Base-by-base conservation (phyloP, 257 asterid genomes). In the Henckelia pumila region DNA sequence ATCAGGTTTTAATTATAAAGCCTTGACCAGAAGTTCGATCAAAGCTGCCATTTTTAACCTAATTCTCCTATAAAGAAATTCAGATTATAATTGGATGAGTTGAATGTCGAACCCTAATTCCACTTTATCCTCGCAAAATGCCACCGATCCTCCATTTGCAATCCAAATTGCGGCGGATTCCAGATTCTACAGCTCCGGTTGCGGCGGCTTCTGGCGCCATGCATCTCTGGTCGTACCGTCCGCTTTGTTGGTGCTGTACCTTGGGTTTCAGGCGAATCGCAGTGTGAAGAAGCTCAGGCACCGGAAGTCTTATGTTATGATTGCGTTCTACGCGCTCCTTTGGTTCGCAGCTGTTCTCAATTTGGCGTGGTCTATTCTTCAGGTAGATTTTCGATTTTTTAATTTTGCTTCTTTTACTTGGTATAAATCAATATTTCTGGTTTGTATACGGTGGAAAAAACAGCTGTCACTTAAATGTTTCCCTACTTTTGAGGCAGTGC, bases 331-430 rank as follows among this genome's bases (percentile, higher is more conserved):
- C 69, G 89, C 77, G 21, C 88, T 93, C 53, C 80, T 93, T 6
- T 93, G 97, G 97, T 16, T 79, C 40, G 77, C 98, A 21, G 85
- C 95, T 71, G 78, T 93, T 64, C 81, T 90, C 53, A 88, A 88
- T 74, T 80, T 90, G 52, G 85, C 87, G 7, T 93, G 96, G 98
- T 84, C 92, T 69, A 73, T 76, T 72, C 86, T 90, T 75, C 98
- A 93, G 96, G 98, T 93, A 32, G 1, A 9, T 40, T 69, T 64
- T 69, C 44, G 6, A 53, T 49, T 63, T 30, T 62, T 21, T 25
- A n/a, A 5, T 17, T 20, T 8, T 25, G 23, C 49, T 57, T 6
- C 7, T 19, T 33, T 24, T 20, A n/a, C 19, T 14, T 62, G 6
- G 49, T 32, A 35, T 17, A 23, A 22, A 68, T 55, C 62, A 58